Evolutionary conservation across 2,329 filamentous ascomycete species (phyloP), one percentile per base, ranked within the genome.

Genomic region (Orbilia blumenaviensis): DNA sequence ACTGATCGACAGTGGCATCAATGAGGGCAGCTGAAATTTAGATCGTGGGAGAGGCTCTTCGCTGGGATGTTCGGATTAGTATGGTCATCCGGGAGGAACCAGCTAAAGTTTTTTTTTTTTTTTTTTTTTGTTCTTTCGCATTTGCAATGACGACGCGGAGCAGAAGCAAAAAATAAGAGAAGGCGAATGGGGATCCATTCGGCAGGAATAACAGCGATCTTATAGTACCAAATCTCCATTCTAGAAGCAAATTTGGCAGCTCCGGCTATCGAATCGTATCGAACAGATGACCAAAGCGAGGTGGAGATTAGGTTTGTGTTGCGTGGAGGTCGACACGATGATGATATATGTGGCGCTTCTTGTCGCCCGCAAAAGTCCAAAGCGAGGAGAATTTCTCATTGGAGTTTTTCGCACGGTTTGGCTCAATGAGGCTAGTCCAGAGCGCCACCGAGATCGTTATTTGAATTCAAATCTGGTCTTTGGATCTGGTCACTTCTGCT

Each of bases 221-320:
- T 75, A 75, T 75, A 75, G 34, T 38, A 56, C 52, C 34, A 62
- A 67, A 56, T 62, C 54, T 62, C 52, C 56, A 66, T 68, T 67
- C 63, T 68, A 68, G 71, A 75, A 75, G 71, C 18, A 68, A 68
- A 68, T 63, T n/a, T 66, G 69, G 63, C 54, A 62, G 46, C 21
- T 61, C 52, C 42, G 52, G 50, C n/a, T 56, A 56, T 56, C 52
- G 52, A 38, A 56, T 54, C 48, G 46, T 50, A 54, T 54, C 46
- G 50, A 34, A 18, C 16, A 36, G 50, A n/a, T 8, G 32, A 38
- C 34, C 41, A 34, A 36, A 54, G 46, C 32, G 46, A 36, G 10
- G 61, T 21, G 60, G 38, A 61, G 46, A 56, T 29, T 27, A 27
- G 34, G 41, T 48, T 68, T 75, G 71, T 75, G 71, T 75, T 75